Base-by-base conservation (phyloP, 2,329 filamentous ascomycete species). In the Botrytis hyacinthi region DNA sequence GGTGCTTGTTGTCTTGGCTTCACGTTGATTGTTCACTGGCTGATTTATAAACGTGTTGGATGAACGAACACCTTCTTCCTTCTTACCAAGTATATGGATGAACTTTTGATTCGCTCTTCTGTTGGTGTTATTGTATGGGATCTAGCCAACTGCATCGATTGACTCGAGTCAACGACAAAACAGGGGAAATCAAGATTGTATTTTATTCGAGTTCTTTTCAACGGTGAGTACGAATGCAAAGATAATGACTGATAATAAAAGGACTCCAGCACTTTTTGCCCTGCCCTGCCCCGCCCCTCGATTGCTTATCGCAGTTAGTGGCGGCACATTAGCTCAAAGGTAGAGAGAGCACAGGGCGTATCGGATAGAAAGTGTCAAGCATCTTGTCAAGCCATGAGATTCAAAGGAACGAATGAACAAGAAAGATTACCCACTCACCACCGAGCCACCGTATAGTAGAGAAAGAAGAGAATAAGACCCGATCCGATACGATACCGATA, bases 251-350 rank as follows among this genome's bases (percentile, higher is more conserved):
- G n/a, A 10, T 37, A 26, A 32, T 18, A 62, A n/a, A 35, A 32
- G 57, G 57, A 57, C 16, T 57, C 35, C 26, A 40, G 22, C 9
- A 7, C 65, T 37, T 29, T 40, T 16, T 29, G 40, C 57, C 69
- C 69, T 29, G 57, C 44, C 44, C 44, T 48, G 46, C 48, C 69
- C 69, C 42, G 57, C 57, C 42, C 44, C 69, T 63, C 42, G 57
- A 71, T 62, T 63, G 59, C 57, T 63, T 71, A 71, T 71, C 69
- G 69, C 57, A 61, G 54, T 42, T 62, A 48, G 68, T 22, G 40
- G 54, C 46, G 32, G 63, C 63, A 67, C 32, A 40, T 51, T 66
- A 67, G 46, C 32, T 37, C 57, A 51, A 20, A 44, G 44, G 44
- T 54, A 16, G 46, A 63, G 65, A n/a, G 60, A 46, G 70, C 70